Percentiles rank a stretch among this genome's conserved stretches.
Conservation (phyloP, 352 stramenopile species). For the Globisporangium nagaii region DNA sequence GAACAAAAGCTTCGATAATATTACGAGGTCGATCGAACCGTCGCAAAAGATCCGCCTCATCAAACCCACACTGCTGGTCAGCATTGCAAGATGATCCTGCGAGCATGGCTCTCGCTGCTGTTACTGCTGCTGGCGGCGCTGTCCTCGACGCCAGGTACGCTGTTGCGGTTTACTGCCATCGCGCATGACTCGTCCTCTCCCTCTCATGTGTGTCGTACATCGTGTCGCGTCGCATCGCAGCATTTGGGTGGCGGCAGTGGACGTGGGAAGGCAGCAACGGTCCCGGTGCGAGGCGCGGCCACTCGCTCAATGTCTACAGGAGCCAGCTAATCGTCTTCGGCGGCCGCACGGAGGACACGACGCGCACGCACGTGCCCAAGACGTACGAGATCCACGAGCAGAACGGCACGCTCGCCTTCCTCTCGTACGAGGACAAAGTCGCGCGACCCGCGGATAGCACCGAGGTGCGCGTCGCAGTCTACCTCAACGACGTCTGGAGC, state of each 20-base stretch:
- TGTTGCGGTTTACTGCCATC: not conserved
- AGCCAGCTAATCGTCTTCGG: constrained; percentile 90
- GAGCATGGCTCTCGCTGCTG: too few species aligned
- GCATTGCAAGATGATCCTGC: too few species aligned
- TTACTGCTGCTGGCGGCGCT: too few species aligned
- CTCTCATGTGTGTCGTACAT: not conserved
- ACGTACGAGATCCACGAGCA: constrained; percentile 86
- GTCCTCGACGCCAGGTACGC: not conserved
- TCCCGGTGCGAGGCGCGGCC: constrained; percentile 70
- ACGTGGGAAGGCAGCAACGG: constrained; percentile 52
- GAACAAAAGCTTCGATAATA: not conserved
- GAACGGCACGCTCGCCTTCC: constrained; percentile 81
- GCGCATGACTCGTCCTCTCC: too few species aligned
- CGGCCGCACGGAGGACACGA: constrained; percentile 88
- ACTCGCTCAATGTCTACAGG: constrained; percentile 85
- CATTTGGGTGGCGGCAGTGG: constrained; percentile 79
- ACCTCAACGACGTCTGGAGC: constrained; percentile 96
- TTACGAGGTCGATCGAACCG: too few species aligned
- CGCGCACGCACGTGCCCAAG: constrained; percentile 83
- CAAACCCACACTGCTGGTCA: too few species aligned
- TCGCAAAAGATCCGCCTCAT: too few species aligned
- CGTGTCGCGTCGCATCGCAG: not conserved
- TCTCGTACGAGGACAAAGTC: constrained; percentile 87
- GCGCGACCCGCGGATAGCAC: constrained; percentile 30
- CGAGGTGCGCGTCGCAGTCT: constrained; percentile 77